These are phyloP conservation scores for Candida odintsovae DNA, from an alignment of 805 yeast species.

Conservation along the genomic window DNA sequence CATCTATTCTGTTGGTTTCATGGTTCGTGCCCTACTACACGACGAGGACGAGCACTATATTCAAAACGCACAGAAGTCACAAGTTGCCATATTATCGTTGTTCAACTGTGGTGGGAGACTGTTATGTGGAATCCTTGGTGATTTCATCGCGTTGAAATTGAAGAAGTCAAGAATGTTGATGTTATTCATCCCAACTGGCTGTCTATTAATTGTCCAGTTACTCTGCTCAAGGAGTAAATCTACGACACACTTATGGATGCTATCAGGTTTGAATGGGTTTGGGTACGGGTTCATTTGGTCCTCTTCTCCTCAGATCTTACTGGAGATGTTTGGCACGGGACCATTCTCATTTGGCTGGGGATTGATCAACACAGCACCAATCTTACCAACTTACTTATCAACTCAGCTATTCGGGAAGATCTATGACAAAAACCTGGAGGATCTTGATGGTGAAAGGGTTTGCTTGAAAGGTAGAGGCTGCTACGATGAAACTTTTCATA, in stretches of 20 bases:
- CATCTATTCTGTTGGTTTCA: constrained; percentile 68
- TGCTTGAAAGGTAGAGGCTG: constrained; percentile 25
- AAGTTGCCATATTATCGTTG: constrained; percentile 66
- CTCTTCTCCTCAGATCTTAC: constrained; percentile 67
- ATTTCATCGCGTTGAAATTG: constrained; percentile 42
- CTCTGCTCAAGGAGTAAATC: constrained; percentile 34
- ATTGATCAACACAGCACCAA: constrained; percentile 58
- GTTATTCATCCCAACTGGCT: constrained; percentile 44
- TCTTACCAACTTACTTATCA: constrained; percentile 51
- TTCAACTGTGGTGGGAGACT: constrained; percentile 65
- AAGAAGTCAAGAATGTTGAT: constrained; percentile 47
- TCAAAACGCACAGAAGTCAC: constrained; percentile 58
- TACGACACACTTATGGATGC: constrained; percentile 36
- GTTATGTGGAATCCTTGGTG: constrained; percentile 59
- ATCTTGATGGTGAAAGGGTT: constrained; percentile 8
- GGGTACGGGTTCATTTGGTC: constrained; percentile 74
- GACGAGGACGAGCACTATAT: constrained; percentile 23
- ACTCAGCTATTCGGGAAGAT: constrained; percentile 58
- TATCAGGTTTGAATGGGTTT: constrained; percentile 56
- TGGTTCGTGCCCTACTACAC: constrained; percentile 44
- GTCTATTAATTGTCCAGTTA: constrained; percentile 46
- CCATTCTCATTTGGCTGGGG: constrained; percentile 75
- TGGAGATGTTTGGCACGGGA: constrained; percentile 66
- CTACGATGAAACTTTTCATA: constrained; percentile 36
- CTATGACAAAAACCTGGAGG: constrained; percentile 44